Percentiles rank a stretch among this genome's conserved stretches.
Evolutionary conservation across 345 rosid species (phyloP).

Genomic region (Arabidopsis arenosa): DNA sequence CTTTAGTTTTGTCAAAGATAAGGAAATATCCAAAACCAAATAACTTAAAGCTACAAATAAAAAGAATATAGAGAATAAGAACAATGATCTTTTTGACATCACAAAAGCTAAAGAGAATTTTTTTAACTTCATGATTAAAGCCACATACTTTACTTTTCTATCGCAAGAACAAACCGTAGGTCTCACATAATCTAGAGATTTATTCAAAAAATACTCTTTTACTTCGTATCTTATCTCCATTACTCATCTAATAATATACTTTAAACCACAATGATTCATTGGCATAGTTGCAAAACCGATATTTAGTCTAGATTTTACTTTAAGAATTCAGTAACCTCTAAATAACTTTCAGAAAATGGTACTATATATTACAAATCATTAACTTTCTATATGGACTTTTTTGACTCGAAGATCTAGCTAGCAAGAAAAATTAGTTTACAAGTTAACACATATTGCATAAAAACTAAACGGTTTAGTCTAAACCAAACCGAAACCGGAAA

Average conservation of each 20-base stretch:
- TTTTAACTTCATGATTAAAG: slow-evolving; percentile 25
- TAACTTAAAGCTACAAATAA: background rate
- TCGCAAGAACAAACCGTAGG: slow-evolving; percentile 38
- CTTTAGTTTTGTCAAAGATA: background rate
- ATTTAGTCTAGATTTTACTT: background rate
- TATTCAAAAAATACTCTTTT: background rate
- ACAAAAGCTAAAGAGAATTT: slow-evolving; percentile 27
- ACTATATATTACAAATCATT: too few relatives aligned
- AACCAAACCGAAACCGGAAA: background rate
- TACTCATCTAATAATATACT: background rate
- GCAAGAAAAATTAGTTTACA: background rate
- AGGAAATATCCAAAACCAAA: background rate
- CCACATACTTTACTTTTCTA: slow-evolving; percentile 25
- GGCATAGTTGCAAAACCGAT: background rate
- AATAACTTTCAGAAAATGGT: too few relatives aligned
- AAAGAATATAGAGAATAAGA: slow-evolving; percentile 31
- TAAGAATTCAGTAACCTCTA: background rate
- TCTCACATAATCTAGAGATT: slow-evolving; percentile 39
- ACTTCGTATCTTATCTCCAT: slow-evolving; percentile 21
- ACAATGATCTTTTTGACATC: slow-evolving; percentile 38
- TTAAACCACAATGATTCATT: background rate
- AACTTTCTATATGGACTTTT: too few relatives aligned
- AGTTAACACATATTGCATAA: background rate
- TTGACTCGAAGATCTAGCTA: background rate
- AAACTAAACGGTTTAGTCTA: background rate